Base-by-base conservation (phyloP, 1,139 yeast genomes). In the Saccharomyces hybrid region DNA sequence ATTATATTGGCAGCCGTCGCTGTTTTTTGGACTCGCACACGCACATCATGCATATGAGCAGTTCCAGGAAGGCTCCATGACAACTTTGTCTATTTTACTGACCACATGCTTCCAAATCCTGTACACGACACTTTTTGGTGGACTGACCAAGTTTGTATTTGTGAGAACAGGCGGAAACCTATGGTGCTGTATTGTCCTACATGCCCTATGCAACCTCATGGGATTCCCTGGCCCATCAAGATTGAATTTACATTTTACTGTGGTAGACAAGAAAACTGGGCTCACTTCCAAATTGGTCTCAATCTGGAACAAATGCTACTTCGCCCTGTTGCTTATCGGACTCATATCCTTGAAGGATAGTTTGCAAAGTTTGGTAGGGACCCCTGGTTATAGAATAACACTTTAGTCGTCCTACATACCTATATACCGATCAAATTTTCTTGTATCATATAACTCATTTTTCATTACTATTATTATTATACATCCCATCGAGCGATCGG, bases 1-100 rank as follows among this genome's bases (percentile, higher is more conserved):
- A 64, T 76, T 38, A 65, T 81, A 2, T 16, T 64, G 70, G 51
- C 69, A 71, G 27, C 78, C 91, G 1, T 96, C 97, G 0, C 64
- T 84, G 23, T 78, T 84, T 59, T 93, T 93, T 73, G 96, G 97
- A 1, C 65, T 88, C n/a, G 97, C 98, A 0, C 99, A 93, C 70
- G 57, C 87, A 20, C 97, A 93, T 67, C 98, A 93, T 69, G 95
- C 84, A 1, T 78, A 77, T 60, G 88, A 83, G 57, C 64, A 81
- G 52, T 75, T 74, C 57, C 63, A 68, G 7, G 69, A 60, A 30
- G 73, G 67, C 5, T 66, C 56, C 55, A 59, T 57, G 30, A 50
- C 74, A 0, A 5, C 71, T 2, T 49, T 61, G 0, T 65, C 70
- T n/a, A 76, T 82, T 5, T 48, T 78, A 0, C 50, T 78, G 14